Evolutionary conservation across 768 basidiomycete species (phyloP), one percentile per base, ranked within the genome.

Genomic region (Dentipellis fragilis): DNA sequence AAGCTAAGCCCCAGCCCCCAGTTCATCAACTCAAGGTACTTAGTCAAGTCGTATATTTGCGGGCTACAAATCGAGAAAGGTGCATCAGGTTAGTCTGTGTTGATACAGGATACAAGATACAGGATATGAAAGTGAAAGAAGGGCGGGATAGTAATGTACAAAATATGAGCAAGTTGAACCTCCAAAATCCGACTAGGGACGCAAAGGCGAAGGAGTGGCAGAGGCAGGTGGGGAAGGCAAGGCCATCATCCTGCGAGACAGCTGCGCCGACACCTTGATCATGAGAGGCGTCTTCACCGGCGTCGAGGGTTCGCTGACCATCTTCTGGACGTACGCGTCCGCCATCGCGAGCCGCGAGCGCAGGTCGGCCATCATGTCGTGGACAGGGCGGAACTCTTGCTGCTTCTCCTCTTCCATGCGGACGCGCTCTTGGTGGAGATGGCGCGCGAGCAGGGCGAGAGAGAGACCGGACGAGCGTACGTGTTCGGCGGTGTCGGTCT

Each of bases 311-410:
- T 45, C 42, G n/a, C 19, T n/a, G 7, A 45, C 42, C 38, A 53
- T 53, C 52, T 40, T 40, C 22, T 53, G n/a, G 21, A 53, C 52
- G 29, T 53, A 45, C 12, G 35, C 40, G 40, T 53, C 52, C 22
- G 52, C 39, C 39, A 42, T 23, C 39, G 38, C 52, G 11, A 53
- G 52, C 11, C 52, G 52, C 40, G 38, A 45, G 52, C 37, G 39
- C 34, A 53, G 52, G 36, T 53, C 52, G 19, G 19, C 21, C 52
- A 53, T 23, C 52, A 53, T 40, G 38, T 42, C 23, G 34, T 42
- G 38, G 17, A 53, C 40, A 10, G 52, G 52, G 17, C 36, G 40
- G 21, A 53, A 35, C 21, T 36, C 52, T 10, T 12, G 38, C 4
- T n/a, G n/a, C 40, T 45, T 40, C 39, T 53, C 52, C 22, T 42